Conservation (phyloP, 2,329 filamentous ascomycete species). For the Pseudogymnoascus sp. region DNA sequence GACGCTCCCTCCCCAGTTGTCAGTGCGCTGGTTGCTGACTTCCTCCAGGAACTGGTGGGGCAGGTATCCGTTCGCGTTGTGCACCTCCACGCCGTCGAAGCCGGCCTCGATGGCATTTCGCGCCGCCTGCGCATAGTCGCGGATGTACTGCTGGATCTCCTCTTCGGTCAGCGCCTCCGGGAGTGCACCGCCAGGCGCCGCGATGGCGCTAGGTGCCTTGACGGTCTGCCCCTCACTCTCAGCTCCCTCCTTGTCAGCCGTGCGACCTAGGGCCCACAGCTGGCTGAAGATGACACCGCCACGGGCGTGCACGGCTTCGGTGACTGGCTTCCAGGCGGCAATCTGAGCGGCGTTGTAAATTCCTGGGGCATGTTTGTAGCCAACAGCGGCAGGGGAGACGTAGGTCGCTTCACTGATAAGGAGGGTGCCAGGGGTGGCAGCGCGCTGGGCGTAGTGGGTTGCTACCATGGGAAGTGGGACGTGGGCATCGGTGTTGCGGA, state of each 20-base stretch:
- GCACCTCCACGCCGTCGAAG: slow-evolving; percentile 45
- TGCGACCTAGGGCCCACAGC: slow-evolving; percentile 52
- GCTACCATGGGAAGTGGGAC: slow-evolving; percentile 35
- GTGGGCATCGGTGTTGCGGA: slow-evolving; percentile 36
- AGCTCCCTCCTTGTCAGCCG: slow-evolving; percentile 23
- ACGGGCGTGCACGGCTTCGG: slow-evolving; percentile 50
- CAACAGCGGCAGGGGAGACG: slow-evolving; percentile 37
- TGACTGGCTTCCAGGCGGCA: slow-evolving; percentile 48
- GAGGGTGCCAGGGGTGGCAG: slow-evolving; percentile 39
- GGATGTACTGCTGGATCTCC: slow-evolving; percentile 30
- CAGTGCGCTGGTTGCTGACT: slow-evolving; percentile 44
- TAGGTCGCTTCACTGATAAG: slow-evolving; percentile 49
- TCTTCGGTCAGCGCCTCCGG: slow-evolving; percentile 31
- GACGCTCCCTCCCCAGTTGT: slow-evolving; percentile 41
- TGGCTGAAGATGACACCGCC: slow-evolving; percentile 50
- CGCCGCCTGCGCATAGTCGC: slow-evolving; percentile 32
- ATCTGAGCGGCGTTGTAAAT: slow-evolving; percentile 47
- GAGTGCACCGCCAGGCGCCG: slow-evolving; percentile 18
- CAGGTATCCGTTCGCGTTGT: slow-evolving; percentile 42
- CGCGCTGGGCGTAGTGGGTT: slow-evolving; percentile 46
- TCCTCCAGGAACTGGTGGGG: slow-evolving; percentile 50
- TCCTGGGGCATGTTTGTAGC: slow-evolving; percentile 44
- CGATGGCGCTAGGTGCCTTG: slow-evolving; percentile 15
- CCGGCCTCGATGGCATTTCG: slow-evolving; percentile 42
- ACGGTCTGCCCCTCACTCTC: slow-evolving; percentile 14